Base-by-base conservation (phyloP, 306 rosid genomes). In the Malus orientalis region DNA sequence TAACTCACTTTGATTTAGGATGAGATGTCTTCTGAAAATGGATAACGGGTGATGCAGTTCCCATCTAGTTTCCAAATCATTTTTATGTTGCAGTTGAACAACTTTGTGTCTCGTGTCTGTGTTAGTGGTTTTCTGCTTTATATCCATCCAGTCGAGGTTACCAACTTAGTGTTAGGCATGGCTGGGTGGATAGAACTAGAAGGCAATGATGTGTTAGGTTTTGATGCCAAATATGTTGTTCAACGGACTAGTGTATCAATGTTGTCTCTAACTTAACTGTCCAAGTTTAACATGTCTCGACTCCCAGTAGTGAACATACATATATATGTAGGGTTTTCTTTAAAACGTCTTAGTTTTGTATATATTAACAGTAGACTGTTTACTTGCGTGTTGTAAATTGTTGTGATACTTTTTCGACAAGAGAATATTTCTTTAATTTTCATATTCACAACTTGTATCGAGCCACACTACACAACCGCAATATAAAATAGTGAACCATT, bases 201-300 rank as follows among this genome's bases (percentile, higher is more conserved):
- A 42, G 23, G 59, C 38, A 58, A 64, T 77, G 84, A 81, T 78
- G 85, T 76, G 58, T 29, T 82, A 78, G 89, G 85, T 59, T 73
- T 68, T 71, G 45, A 49, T 72, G 80, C 73, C 82, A 79, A 70
- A 76, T 78, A 71, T 79, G 45, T 42, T 42, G 45, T 42, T 42
- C 45, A 9, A 42, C 3, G 12, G 45, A 42, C 45, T 42, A 42
- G 45, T 42, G 12, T 42, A 42, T 10, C 45, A 3, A 42, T 42
- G 12, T 42, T 42, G 12, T 42, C 45, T 9, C 45, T 2, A 8
- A 42, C 45, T 42, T 9, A 42, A 42, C 12, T 42, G 3, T 10
- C 45, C 3, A 10, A 42, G 3, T 42, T 42, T 10, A 42, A 42
- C 45, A 42, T 10, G 12, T 9, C 3, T 42, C 11, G 3, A 42